Evolutionary conservation across 768 basidiomycete genomes (phyloP), one percentile per base, ranked within the genome.

Genomic region (Tricholomella constricta): DNA sequence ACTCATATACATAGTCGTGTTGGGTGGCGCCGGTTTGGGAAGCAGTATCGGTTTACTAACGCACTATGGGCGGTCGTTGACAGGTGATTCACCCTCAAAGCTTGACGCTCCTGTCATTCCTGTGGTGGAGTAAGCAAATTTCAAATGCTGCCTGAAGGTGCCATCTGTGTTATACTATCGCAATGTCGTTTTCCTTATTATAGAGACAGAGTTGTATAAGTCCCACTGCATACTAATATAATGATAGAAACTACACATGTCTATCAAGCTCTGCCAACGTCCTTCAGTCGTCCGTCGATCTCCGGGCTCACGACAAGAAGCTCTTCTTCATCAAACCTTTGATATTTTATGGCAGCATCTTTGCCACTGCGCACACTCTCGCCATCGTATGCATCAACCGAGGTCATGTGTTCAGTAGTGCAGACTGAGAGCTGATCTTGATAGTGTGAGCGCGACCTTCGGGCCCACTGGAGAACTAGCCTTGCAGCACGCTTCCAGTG

Each of bases 341-440:
- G n/a, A 48, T 37, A 55, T 37, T 56, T 57, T 17, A 31, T 42
- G 54, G 62, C 56, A 35, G 11, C 43, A 47, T 59, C 58, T 36
- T 60, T 45, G 41, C 77, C 78, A 56, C 62, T 70, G 35, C 81
- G 69, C 29, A 72, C 69, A 45, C 68, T 70, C 48, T 70, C 60
- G 35, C 89, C 89, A 60, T 91, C 85, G 64, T 83, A 89, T 40
- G 78, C 78, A 65, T 96, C 92, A 0, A 94, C 84, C 6, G 62
- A 64, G 57, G 80, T 84, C 91, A 94, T 91, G 62, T 93, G 85
- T 66, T 93, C 89, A 35, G 78, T 75, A 31, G 74, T 72, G 10
- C 82, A 76, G 22, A 91, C 76, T 48, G 78, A 77, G 57, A 91
- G 72, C 45, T 84, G 75, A 48, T 83, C 75, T 57, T 70, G 72